phyloP scores from a whole-genome alignment of 768 basidiomycete genomes.

The Trametes cubensis region DNA sequence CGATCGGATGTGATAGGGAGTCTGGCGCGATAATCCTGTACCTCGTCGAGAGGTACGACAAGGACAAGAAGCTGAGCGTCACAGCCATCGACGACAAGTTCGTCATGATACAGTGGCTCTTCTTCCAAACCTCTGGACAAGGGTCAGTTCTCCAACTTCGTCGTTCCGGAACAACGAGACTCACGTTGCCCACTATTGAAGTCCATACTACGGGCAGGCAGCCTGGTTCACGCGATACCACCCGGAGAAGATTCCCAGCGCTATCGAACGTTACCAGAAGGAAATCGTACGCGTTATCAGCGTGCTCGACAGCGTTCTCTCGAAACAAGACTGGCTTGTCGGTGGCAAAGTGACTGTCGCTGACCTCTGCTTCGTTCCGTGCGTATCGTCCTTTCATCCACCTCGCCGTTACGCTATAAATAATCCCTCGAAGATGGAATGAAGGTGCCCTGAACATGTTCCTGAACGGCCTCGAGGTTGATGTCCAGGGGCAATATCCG shows the following conservation, averaged over 20 bases:
- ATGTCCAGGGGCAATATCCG: too few relatives aligned
- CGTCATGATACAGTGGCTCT: conserved; percentile 44
- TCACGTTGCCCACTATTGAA: neutral
- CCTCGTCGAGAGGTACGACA: conserved; percentile 48
- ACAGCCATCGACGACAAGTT: conserved; percentile 22
- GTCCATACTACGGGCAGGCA: conserved; percentile 34
- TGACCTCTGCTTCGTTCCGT: conserved; percentile 29
- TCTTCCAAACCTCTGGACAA: conserved; percentile 41
- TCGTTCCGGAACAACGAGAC: neutral
- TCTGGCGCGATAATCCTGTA: conserved; percentile 48
- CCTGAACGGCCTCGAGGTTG: too few relatives aligned
- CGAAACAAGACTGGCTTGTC: conserved; percentile 34
- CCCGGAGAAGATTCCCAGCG: conserved; percentile 33
- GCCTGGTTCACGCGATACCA: conserved; percentile 32
- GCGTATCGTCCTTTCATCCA: too few relatives aligned
- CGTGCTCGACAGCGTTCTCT: conserved; percentile 35
- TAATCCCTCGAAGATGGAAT: too few relatives aligned
- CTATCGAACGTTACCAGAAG: conserved; percentile 35
- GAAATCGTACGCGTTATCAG: conserved; percentile 32
- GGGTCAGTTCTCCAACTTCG: conserved; percentile 18
- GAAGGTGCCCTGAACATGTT: too few relatives aligned
- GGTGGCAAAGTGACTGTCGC: conserved; percentile 32
- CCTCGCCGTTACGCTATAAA: too few relatives aligned
- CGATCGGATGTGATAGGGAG: conserved; percentile 25
- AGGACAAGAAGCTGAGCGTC: conserved; percentile 38